These are phyloP conservation scores for Globisporangium irregulare DNA, from an alignment of 352 stramenopile genomes.

Conservation along the genomic window DNA sequence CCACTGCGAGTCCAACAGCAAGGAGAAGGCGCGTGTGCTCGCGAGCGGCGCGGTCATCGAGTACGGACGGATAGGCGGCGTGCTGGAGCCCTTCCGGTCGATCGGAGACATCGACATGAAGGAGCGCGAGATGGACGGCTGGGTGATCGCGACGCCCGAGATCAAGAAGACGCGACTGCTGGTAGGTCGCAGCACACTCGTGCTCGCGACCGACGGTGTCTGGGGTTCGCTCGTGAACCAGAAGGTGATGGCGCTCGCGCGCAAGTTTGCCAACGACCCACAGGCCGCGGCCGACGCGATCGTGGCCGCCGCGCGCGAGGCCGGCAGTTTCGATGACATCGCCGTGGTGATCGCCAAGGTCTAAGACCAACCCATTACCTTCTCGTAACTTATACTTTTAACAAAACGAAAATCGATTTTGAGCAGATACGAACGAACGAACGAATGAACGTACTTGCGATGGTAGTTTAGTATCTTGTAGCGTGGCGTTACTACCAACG, in stretches of 20 bases:
- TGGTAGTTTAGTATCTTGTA: not conserved
- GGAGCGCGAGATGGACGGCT: conserved; percentile 59
- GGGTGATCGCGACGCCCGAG: conserved; percentile 71
- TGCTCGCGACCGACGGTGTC: conserved; percentile 75
- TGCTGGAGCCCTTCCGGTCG: conserved; percentile 78
- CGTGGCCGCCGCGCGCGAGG: conserved; percentile 38
- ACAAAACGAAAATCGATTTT: conserved; percentile 9
- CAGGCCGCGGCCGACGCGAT: conserved; percentile 55
- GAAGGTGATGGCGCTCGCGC: conserved; percentile 47
- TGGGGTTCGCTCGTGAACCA: conserved; percentile 68
- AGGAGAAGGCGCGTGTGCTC: conserved; percentile 60
- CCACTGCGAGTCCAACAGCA: conserved; percentile 62
- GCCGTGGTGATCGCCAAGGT: conserved; percentile 54
- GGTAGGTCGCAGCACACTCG: conserved; percentile 41
- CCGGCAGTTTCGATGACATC: conserved; percentile 68
- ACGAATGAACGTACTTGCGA: not conserved
- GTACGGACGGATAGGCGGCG: conserved; percentile 67
- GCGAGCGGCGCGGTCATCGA: conserved; percentile 64
- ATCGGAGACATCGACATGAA: conserved; percentile 88
- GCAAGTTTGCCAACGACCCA: conserved; percentile 21
- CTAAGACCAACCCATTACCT: conserved; percentile 13
- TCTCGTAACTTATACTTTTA: conserved; percentile 9
- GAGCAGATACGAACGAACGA: not conserved
- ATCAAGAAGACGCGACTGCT: conserved; percentile 46
- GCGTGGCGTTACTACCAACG: not conserved